Conservation (phyloP, 2,329 filamentous ascomycete genomes). For the Alternaria ethzedia region DNA sequence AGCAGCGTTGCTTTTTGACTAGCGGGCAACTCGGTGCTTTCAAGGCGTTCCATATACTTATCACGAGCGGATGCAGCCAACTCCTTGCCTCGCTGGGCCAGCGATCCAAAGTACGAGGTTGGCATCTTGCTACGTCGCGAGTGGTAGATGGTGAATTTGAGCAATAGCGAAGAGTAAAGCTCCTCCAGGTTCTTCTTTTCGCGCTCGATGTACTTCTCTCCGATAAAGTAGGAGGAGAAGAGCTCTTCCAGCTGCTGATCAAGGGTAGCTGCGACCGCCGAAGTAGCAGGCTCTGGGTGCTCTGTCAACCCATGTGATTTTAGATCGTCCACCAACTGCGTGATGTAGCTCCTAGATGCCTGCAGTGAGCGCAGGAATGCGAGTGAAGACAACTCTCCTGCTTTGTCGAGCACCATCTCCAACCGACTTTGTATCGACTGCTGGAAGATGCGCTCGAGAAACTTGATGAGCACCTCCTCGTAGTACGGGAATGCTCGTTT, state of each 20-base stretch:
- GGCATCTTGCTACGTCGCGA: conserved; percentile 85
- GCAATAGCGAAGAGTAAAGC: conserved; percentile 86
- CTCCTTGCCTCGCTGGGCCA: conserved; percentile 89
- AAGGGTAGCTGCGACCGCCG: conserved; percentile 75
- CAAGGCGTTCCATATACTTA: conserved; percentile 85
- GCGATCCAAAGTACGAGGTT: conserved; percentile 88
- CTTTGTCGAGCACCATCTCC: conserved; percentile 95
- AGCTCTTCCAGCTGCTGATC: conserved; percentile 72
- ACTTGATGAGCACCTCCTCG: conserved; percentile 90
- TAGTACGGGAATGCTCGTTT: conserved; percentile 96
- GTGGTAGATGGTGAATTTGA: conserved; percentile 97
- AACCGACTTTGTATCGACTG: conserved; percentile 96
- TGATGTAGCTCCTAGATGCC: conserved; percentile 88
- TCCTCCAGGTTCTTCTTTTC: conserved; percentile 75
- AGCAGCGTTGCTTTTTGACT: conserved; percentile 92
- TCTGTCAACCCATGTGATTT: conserved; percentile 95
- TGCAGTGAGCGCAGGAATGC: conserved; percentile 91
- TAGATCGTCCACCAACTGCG: conserved; percentile 84
- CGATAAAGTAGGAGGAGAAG: conserved; percentile 70
- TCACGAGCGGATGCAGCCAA: conserved; percentile 87
- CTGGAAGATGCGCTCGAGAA: conserved; percentile 94
- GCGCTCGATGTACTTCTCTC: conserved; percentile 69
- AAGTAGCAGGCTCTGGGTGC: conserved; percentile 88
- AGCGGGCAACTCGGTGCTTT: conserved; percentile 84
- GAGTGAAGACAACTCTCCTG: conserved; percentile 86